Conservation (phyloP, 768 basidiomycete genomes). For the Tylopilus rubrobrunneus region DNA sequence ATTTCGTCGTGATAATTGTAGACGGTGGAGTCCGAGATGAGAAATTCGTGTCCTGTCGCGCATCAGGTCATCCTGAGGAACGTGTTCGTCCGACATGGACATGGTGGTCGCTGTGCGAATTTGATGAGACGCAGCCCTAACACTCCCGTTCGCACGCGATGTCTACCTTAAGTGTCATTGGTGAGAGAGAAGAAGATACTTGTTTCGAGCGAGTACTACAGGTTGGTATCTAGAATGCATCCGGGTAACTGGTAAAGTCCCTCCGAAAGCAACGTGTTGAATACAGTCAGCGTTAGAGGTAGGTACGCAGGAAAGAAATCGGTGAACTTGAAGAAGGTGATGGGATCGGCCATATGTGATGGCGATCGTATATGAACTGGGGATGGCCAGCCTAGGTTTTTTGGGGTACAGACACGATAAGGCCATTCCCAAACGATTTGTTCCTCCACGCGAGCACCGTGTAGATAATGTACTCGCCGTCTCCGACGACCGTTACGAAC, state of each 20-base stretch:
- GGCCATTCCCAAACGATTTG: too few relatives aligned
- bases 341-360: conserved; percentile 5
- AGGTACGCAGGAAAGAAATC: conserved; percentile 1
- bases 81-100: conserved; percentile 48
- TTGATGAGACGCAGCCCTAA: conserved; percentile 31
- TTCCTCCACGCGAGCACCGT: too few relatives aligned
- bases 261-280: conserved; percentile 1
- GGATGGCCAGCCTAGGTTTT: conserved; percentile 6
- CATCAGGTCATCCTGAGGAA: conserved; percentile 66
- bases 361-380: conserved; percentile 10
- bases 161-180: background rate
- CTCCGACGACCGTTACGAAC: too few relatives aligned
- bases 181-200: background rate
- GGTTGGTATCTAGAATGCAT: conserved; percentile 6
- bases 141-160: conserved; percentile 4
- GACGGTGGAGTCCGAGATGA: conserved; percentile 59
- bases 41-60: conserved; percentile 79
- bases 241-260: background rate
- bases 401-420: conserved; percentile 1
- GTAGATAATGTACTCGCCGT: too few relatives aligned
- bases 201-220: conserved; percentile 5
- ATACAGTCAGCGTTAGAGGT: conserved; percentile 8
- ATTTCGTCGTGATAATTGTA: conserved; percentile 88
- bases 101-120: conserved; percentile 15
- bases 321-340: background rate